Base-by-base conservation (phyloP, 1,139 yeast genomes). In the Arxiozyma telluris region DNA sequence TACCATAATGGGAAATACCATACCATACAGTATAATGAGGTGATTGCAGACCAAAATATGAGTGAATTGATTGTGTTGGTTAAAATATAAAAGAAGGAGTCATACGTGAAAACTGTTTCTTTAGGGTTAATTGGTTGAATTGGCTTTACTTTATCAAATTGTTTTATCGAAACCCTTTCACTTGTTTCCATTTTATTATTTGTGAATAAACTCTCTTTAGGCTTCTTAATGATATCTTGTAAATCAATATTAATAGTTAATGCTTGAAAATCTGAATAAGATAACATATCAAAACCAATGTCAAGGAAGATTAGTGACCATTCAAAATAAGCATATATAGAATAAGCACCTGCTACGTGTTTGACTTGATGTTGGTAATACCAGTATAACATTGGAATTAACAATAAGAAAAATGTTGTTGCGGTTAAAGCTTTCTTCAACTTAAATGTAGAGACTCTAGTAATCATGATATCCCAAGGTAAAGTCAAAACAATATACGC, bases 1-100 rank as follows among this genome's bases (percentile, higher is more conserved):
- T 86, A 81, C 98, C 98, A 93, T 58, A 93, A 76, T 20, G 98
- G 98, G 76, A 93, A 93, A 73, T 87, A 89, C 98, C 98, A 93
- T 51, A 93, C 84, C 65, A 94, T 82, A 55, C 94, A 77, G 52
- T 90, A 86, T 58, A 93, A 74, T 0, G 96, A 80, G 1, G 98
- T 86, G 50, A 82, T 62, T 21, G 84, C 83, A 0, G 97, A 77
- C 96, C 97, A 93, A 67, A 87, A 87, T 55, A 88, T 76, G 66
- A 81, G 84, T 6, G 90, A 76, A 62, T 85, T 84, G 59, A 77
- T 62, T 22, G 74, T 66, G 63, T 82, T 80, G 42, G 77, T 69
- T 1, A 76, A 23, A 50, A 82, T 72, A 57, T 77, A 79, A 39
- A 73, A 50, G 52, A 67, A 65, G 1, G 82, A 65, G 51, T 63